Evolutionary conservation across 352 stramenopile genomes (phyloP).

Genomic region (Plasmopara halstedii): DNA sequence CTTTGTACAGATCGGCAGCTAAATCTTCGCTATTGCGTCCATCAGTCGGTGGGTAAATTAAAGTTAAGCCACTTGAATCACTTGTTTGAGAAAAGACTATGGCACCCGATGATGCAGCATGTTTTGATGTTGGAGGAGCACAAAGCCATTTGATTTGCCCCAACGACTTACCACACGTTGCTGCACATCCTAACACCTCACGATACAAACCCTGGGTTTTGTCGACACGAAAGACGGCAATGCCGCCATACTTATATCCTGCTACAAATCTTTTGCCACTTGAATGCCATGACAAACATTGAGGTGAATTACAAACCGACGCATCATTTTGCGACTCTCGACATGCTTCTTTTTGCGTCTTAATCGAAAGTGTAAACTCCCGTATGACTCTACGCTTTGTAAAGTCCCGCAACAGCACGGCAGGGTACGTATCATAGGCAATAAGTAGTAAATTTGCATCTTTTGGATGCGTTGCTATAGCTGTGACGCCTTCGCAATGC

Average conservation of each 20-base stretch:
- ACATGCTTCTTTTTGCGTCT: conserved; percentile 13
- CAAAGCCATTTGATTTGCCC: conserved; percentile 56
- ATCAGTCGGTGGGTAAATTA: conserved; percentile 33
- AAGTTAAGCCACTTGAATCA: conserved; percentile 29
- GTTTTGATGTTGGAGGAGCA: conserved; percentile 44
- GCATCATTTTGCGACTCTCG: conserved; percentile 7
- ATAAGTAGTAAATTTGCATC: conserved; percentile 59
- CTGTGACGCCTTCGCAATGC: conserved; percentile 26
- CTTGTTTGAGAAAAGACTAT: conserved; percentile 25
- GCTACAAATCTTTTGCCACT: conserved; percentile 71
- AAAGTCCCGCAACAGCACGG: conserved; percentile 60
- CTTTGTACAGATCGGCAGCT: conserved; percentile 43
- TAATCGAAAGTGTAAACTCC: conserved; percentile 27
- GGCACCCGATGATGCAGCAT: conserved; percentile 39
- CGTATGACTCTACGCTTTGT: conserved; percentile 51
- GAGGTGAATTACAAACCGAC: conserved; percentile 31
- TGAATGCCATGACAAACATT: conserved; percentile 64
- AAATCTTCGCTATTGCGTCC: conserved; percentile 37
- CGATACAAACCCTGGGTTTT: conserved; percentile 46
- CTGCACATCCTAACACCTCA: neutral
- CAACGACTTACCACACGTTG: conserved; percentile 21
- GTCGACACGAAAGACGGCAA: conserved; percentile 51
- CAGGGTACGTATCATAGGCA: conserved; percentile 43
- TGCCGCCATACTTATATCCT: conserved; percentile 53
- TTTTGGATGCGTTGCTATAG: conserved; percentile 47